phyloP scores from a whole-genome alignment of 2,329 filamentous ascomycete species.

The Penicillium concentricum region DNA sequence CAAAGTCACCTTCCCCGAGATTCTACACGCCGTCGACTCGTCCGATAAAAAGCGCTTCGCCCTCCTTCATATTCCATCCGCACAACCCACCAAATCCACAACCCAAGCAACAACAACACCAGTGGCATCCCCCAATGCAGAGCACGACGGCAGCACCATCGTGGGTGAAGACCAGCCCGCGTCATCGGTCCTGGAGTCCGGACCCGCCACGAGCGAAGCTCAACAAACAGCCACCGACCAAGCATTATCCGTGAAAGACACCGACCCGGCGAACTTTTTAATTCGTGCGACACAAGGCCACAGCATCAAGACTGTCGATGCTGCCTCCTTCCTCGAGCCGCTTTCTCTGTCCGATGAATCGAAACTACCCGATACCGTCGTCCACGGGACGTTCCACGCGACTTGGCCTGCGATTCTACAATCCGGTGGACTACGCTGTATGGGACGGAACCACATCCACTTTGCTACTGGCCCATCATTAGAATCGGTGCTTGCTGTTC shows the following conservation, averaged over 20 bases:
- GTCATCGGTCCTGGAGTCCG: slow-evolving; percentile 17
- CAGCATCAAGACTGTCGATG: slow-evolving; percentile 70
- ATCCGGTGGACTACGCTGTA: slow-evolving; percentile 74
- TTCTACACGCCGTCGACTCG: slow-evolving; percentile 65
- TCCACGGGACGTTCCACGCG: slow-evolving; percentile 86
- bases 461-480: slow-evolving; percentile 72
- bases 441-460: slow-evolving; percentile 87
- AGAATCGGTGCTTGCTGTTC: slow-evolving; percentile 32
- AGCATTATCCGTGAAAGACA: slow-evolving; percentile 37
- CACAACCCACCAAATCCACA: slow-evolving; percentile 21
- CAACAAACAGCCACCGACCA: slow-evolving; percentile 35
- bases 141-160: slow-evolving; percentile 11
- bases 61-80: slow-evolving; percentile 58
- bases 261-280: slow-evolving; percentile 66
- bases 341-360: slow-evolving; percentile 58
- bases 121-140: slow-evolving; percentile 21
- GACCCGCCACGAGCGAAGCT: slow-evolving; percentile 29
- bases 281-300: slow-evolving; percentile 97
- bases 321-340: slow-evolving; percentile 67
- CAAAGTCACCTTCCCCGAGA: slow-evolving; percentile 71
- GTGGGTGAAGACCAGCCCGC: slow-evolving; percentile 9
- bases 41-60: slow-evolving; percentile 93
- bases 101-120: slow-evolving; percentile 16
- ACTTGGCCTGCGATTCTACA: slow-evolving; percentile 73
- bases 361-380: slow-evolving; percentile 62